Conservation (phyloP, 1,284 basidiomycete genomes). For the Cutaneotrichosporon cutaneum region DNA sequence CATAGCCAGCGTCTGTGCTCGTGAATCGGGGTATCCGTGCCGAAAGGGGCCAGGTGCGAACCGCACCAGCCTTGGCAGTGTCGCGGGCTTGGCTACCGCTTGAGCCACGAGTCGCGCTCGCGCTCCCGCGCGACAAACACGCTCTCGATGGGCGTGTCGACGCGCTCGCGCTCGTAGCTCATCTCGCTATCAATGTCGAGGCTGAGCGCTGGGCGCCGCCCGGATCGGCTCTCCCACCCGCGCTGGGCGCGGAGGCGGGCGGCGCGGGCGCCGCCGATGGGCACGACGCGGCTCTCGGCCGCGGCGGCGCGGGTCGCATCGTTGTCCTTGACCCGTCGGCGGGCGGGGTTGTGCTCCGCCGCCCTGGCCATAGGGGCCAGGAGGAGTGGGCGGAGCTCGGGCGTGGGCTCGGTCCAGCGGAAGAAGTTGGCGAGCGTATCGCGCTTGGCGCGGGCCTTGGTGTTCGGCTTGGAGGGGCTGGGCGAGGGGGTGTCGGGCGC, state of each 20-base stretch:
- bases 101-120: background rate
- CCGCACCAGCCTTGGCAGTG: too few relatives aligned
- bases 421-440: constrained; percentile 2
- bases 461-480: background rate
- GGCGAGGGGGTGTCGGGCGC: background rate
- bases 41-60: background rate
- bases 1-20: background rate
- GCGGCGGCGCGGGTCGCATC: background rate
- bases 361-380: background rate
- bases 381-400: constrained; percentile 2
- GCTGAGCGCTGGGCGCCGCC: background rate
- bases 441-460: background rate
- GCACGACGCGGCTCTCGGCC: background rate
- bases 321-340: background rate
- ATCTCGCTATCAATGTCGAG: background rate
- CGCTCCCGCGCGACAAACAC: background rate
- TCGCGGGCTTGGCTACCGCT: constrained; percentile 1
- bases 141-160: background rate
- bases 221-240: background rate
- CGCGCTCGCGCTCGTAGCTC: constrained; percentile 1
- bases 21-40: background rate
- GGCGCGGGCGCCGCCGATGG: background rate
- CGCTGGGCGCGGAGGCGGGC: constrained; percentile 1
- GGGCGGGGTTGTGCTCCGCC: background rate
- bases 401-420: background rate